A percentile compares a stretch with the other conserved stretches of the same genome.
These are phyloP conservation scores for Hibiscus syriacus DNA, from an alignment of 345 rosid genomes.

Conservation along the genomic window DNA sequence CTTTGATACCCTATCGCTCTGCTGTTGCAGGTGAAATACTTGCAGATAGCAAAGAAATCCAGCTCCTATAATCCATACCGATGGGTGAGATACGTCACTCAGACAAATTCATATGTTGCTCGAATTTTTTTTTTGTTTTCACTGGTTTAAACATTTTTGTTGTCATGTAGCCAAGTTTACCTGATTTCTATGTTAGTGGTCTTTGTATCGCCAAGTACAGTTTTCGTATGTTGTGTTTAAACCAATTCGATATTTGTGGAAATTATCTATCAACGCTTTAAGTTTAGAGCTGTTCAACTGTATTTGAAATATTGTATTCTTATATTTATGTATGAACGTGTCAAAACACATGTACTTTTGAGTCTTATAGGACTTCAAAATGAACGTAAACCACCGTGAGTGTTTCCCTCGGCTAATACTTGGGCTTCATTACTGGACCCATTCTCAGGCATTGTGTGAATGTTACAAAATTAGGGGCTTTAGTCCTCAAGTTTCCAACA, in stretches of 20 bases:
- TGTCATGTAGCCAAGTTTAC: background rate
- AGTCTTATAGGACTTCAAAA: no score
- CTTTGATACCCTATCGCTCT: background rate
- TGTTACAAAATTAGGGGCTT: background rate
- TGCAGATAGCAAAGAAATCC: slow-evolving; percentile 95
- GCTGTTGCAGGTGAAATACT: slow-evolving; percentile 77
- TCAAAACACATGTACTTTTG: no score
- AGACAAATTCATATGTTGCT: slow-evolving; percentile 96
- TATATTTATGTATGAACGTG: background rate
- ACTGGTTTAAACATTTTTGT: background rate
- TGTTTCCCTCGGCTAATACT: background rate
- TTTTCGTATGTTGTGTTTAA: background rate
- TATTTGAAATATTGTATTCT: no score
- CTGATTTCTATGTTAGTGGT: background rate
- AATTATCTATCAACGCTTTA: background rate
- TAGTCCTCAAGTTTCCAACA: background rate
- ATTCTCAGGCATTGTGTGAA: background rate
- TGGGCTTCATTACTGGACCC: background rate
- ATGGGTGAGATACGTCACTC: slow-evolving; percentile 98
- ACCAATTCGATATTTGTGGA: background rate
- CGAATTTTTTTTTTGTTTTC: slow-evolving; percentile 13
- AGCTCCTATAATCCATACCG: slow-evolving; percentile 77
- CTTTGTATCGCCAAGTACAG: background rate
- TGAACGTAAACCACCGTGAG: no score
- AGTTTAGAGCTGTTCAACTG: background rate